Evolutionary conservation across 2,329 filamentous ascomycete genomes (phyloP).

Genomic region (Sarocladium strictum): DNA sequence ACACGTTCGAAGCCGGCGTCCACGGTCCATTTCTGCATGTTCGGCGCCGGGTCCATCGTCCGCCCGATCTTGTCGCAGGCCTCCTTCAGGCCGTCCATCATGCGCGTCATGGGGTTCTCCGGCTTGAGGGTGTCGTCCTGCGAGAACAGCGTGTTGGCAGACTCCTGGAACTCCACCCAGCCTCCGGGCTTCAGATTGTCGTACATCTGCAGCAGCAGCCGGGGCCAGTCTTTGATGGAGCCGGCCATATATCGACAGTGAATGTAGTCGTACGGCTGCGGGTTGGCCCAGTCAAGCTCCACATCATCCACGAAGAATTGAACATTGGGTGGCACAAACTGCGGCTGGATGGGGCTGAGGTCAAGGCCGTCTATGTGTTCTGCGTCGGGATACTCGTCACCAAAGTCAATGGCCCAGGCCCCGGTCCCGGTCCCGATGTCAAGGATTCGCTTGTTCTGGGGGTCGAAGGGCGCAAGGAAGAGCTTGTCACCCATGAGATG

Average conservation of each 20-base stretch:
- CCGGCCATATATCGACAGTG: slow-evolving; percentile 28
- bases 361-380: no score
- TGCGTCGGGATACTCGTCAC: no score
- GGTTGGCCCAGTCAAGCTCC: slow-evolving; percentile 21
- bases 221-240: slow-evolving; percentile 25
- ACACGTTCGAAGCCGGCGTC: slow-evolving; percentile 30
- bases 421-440: no score
- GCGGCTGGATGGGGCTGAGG: no score
- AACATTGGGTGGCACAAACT: slow-evolving; percentile 28
- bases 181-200: slow-evolving; percentile 28
- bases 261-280: slow-evolving; percentile 30
- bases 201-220: slow-evolving; percentile 17
- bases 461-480: no score
- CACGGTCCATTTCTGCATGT: slow-evolving; percentile 22
- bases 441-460: no score
- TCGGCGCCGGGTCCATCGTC: slow-evolving; percentile 18
- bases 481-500: no score
- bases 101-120: slow-evolving; percentile 15
- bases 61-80: slow-evolving; percentile 15
- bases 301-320: slow-evolving; percentile 32
- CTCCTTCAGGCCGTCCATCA: slow-evolving; percentile 16
- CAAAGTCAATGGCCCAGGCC: no score
- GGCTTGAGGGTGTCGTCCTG: slow-evolving; percentile 21
- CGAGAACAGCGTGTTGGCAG: slow-evolving; percentile 19
- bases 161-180: slow-evolving; percentile 26